A percentile compares a stretch with the other conserved stretches of the same genome.
These are phyloP conservation scores for Miscanthus lutarioriparius DNA, from an alignment of 176 grass and related monocot species.

Conservation along the genomic window DNA sequence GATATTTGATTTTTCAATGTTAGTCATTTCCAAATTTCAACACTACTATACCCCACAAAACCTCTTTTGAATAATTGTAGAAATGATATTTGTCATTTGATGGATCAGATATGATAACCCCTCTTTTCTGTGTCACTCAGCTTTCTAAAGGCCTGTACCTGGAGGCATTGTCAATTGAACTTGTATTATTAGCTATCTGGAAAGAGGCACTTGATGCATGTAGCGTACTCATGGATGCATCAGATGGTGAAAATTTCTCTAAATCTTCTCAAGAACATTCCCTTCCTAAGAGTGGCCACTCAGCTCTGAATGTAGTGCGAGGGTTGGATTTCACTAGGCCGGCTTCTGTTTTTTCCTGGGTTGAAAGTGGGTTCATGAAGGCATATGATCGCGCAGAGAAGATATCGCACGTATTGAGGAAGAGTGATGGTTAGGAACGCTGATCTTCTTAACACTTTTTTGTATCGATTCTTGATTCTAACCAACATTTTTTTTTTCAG, in stretches of 20 bases:
- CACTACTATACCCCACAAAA: background rate
- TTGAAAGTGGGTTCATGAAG: slow-evolving; percentile 64
- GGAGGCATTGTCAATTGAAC: slow-evolving; percentile 69
- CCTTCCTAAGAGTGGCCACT: slow-evolving; percentile 13
- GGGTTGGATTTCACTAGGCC: slow-evolving; percentile 51
- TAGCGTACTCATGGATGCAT: slow-evolving; percentile 42
- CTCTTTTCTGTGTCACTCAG: slow-evolving; percentile 38
- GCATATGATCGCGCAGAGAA: slow-evolving; percentile 72
- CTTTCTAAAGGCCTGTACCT: slow-evolving; percentile 49
- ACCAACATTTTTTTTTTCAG: slow-evolving; percentile 32
- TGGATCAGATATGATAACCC: background rate
- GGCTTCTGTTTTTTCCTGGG: slow-evolving; percentile 49
- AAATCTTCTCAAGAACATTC: slow-evolving; percentile 26
- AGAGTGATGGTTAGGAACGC: slow-evolving; percentile 51
- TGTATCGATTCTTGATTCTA: slow-evolving; percentile 22
- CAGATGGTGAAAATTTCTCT: slow-evolving; percentile 21
- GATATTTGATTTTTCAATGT: background rate
- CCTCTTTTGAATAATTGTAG: background rate
- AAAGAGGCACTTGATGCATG: slow-evolving; percentile 55
- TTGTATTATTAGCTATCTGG: slow-evolving; percentile 65
- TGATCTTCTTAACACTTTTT: slow-evolving; percentile 8
- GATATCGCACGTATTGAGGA: slow-evolving; percentile 52
- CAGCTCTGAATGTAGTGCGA: slow-evolving; percentile 30
- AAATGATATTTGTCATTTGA: slow-evolving; percentile 8
- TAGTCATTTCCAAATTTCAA: slow-evolving; percentile 12